A percentile compares a stretch with the other conserved stretches of the same genome.
Evolutionary conservation across 805 yeast genomes (phyloP).

Genomic region (Grigorovia humatica): DNA sequence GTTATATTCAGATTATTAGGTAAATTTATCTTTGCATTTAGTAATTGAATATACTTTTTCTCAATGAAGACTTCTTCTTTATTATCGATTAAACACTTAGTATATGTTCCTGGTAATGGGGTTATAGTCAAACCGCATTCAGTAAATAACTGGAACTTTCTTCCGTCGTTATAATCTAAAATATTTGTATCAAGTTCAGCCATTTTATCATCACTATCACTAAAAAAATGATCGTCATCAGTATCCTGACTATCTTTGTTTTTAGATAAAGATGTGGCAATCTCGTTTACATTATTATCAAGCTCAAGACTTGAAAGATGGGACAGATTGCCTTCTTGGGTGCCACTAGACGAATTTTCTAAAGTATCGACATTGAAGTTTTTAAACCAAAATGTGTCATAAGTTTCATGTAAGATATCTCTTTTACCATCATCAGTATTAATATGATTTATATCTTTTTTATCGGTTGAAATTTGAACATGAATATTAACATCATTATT

Average conservation of each 20-base stretch:
- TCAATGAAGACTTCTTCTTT: slow-evolving; percentile 16
- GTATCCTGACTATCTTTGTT: background rate
- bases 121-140: slow-evolving; percentile 10
- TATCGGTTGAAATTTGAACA: slow-evolving; percentile 17
- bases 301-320: background rate
- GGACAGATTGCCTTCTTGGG: background rate
- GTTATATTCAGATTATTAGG: slow-evolving; percentile 3
- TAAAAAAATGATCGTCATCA: background rate
- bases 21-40: background rate
- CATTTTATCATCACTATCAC: background rate
- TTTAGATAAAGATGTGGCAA: background rate
- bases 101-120: slow-evolving; percentile 15
- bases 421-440: background rate
- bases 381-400: slow-evolving; percentile 1
- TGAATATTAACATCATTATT: slow-evolving; percentile 14
- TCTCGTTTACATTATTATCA: background rate
- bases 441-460: background rate
- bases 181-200: background rate
- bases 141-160: slow-evolving; percentile 5
- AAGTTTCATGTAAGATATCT: background rate
- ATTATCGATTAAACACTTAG: slow-evolving; percentile 17
- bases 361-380: background rate
- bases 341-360: background rate
- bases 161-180: background rate
- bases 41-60: slow-evolving; percentile 10